Evolutionary conservation across 768 basidiomycete genomes (phyloP).

Genomic region (Tephrocybe rancida): DNA sequence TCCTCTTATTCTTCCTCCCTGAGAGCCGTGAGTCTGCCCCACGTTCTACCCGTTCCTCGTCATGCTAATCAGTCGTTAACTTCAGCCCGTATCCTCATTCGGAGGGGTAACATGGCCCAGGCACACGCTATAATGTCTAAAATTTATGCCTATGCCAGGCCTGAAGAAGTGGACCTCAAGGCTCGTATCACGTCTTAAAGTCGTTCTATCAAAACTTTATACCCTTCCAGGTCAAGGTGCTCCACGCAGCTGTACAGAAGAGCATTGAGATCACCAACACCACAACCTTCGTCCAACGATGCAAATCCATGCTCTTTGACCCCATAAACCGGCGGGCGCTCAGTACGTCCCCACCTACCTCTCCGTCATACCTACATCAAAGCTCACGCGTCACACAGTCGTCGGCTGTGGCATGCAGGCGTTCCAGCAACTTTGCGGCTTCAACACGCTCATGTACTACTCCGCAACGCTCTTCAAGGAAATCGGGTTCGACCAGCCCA

Average conservation of each 20-base stretch:
- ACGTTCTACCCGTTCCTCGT: not conserved
- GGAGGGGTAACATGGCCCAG: constrained; percentile 47
- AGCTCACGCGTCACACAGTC: constrained; percentile 37
- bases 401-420: constrained; percentile 83
- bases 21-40: constrained; percentile 67
- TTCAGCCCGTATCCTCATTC: constrained; percentile 62
- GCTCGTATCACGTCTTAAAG: constrained; percentile 26
- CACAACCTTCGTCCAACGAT: constrained; percentile 61
- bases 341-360: constrained; percentile 43
- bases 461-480: constrained; percentile 79
- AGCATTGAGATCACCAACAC: constrained; percentile 63
- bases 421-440: constrained; percentile 83
- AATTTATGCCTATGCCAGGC: constrained; percentile 69
- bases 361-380: not conserved
- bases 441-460: constrained; percentile 80
- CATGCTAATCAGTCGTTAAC: not conserved
- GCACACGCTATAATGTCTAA: constrained; percentile 61
- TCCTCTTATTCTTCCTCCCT: constrained; percentile 65
- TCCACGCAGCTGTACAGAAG: constrained; percentile 60
- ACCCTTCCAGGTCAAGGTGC: constrained; percentile 50
- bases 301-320: constrained; percentile 53
- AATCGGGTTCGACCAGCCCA: constrained; percentile 83
- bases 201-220: not conserved
- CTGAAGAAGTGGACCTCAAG: constrained; percentile 69
- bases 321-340: constrained; percentile 70